Evolutionary conservation across 768 basidiomycete genomes (phyloP), one percentile per base, ranked within the genome.

Genomic region (Tubosaeta brunneosetosa): DNA sequence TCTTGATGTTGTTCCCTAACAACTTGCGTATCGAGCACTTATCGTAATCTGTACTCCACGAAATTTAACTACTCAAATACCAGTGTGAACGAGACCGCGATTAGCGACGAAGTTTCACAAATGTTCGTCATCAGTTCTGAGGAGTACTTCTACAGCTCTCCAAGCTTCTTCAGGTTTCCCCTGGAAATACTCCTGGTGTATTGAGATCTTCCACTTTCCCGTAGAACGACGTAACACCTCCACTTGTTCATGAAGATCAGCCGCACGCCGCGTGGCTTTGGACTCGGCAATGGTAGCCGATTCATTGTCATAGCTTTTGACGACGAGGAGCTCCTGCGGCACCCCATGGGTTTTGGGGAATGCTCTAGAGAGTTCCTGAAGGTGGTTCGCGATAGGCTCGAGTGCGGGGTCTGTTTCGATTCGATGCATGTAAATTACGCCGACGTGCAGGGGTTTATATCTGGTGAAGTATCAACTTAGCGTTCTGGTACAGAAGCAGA

Each of bases 401-500:
- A 36, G 22, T 1, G 5, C 8, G 10, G 60, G 61, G 11, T 61
- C 42, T 3, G 49, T 63, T 53, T 60, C 61, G 11, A 53, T 34
- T 19, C 61, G 51, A 36, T 61, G 58, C 47, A 56, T 53, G 51
- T 61, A 61, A 29, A 63, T 56, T 16, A 60, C 29, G 26, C 61
- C 51, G n/a, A 50, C 19, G 29, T 33, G 9, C 26, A 29, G 34
- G 25, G 61, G 55, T 1, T 29, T 31, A 9, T 26, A 52, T 19
- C 61, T 62, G 19, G 43, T 3, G 5, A 6, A 11, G 0, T 3
- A 27, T 60, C 19, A 1, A 37, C 7, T 19, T 19, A 16, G 3
- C 3, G 7, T 7, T 0, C 9, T 3, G 31, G 8, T 1, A 8
- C 31, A 26, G 17, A 38, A 38, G 10, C 4, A 13, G 12, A 25